phyloP scores from a whole-genome alignment of 441 rosid genomes.

The Pelargonium fulgidum region DNA sequence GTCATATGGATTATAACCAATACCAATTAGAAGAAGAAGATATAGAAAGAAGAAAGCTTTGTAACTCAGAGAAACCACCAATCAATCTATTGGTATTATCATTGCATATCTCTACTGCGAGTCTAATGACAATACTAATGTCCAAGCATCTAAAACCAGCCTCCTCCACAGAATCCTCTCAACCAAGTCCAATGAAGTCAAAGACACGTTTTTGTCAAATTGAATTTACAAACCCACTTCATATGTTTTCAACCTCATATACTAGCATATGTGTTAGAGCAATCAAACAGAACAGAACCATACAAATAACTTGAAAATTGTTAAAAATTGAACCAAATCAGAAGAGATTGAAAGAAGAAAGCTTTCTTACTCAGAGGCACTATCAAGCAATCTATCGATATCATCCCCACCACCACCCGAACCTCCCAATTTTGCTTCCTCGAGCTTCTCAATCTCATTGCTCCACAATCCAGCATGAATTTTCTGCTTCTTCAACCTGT shows the following conservation, averaged over 20 bases:
- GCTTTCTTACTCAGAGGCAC: slow-evolving; percentile 60
- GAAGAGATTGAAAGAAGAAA: slow-evolving; percentile 1
- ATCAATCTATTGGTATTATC: too few relatives aligned
- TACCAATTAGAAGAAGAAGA: not conserved
- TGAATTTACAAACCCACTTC: too few relatives aligned
- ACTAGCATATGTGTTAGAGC: too few relatives aligned
- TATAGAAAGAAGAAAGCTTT: not conserved
- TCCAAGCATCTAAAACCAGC: too few relatives aligned
- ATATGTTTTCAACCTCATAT: too few relatives aligned
- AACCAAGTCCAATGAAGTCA: too few relatives aligned
- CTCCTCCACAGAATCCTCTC: too few relatives aligned
- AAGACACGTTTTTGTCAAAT: too few relatives aligned
- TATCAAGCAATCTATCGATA: slow-evolving; percentile 75
- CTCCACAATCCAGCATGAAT: slow-evolving; percentile 79
- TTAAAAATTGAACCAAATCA: not conserved
- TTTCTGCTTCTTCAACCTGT: slow-evolving; percentile 84
- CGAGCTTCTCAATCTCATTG: slow-evolving; percentile 77
- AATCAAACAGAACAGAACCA: too few relatives aligned
- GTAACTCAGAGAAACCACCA: too few relatives aligned
- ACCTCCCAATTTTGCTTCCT: slow-evolving; percentile 60
- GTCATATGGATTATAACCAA: not conserved
- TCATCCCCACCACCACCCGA: slow-evolving; percentile 45
- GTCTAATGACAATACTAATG: too few relatives aligned
- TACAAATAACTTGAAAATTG: not conserved
- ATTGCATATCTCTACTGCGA: too few relatives aligned